A percentile compares a stretch with the other conserved stretches of the same genome.
These are phyloP conservation scores for Penicillium cinerascens DNA, from an alignment of 495 filamentous ascomycete genomes.

Conservation along the genomic window DNA sequence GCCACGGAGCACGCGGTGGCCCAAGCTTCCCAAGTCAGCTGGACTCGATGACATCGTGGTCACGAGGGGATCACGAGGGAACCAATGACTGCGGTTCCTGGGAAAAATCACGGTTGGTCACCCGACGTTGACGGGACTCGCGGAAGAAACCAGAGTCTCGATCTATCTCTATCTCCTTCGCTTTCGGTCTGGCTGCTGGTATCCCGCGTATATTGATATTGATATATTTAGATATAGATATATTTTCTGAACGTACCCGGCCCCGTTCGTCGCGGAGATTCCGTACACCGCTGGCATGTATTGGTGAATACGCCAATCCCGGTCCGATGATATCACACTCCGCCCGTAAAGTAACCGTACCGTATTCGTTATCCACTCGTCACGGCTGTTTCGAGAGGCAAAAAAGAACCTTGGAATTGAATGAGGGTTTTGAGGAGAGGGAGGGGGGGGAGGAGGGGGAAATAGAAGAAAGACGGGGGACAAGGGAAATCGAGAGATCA, in stretches of 20 bases:
- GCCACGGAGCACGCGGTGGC: neutral
- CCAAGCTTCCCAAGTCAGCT: conserved; percentile 28
- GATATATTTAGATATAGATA: too few relatives aligned
- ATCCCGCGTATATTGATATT: neutral
- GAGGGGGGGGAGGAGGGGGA: neutral
- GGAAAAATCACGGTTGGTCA: conserved; percentile 20
- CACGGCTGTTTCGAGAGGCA: neutral
- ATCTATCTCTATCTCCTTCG: neutral
- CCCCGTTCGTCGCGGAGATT: neutral
- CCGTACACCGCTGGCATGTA: neutral
- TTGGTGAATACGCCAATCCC: neutral
- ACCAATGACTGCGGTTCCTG: conserved; percentile 19
- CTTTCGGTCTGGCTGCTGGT: neutral
- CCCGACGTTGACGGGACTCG: conserved; percentile 15
- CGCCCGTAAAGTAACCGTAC: neutral
- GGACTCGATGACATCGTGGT: conserved; percentile 25
- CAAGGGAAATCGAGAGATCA: conserved; percentile 4
- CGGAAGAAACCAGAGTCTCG: conserved; percentile 14
- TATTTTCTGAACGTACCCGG: too few relatives aligned
- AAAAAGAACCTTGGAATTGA: neutral
- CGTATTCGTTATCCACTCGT: conserved; percentile 4
- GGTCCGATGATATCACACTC: conserved; percentile 5
- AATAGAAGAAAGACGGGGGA: neutral
- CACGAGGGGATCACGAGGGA: conserved; percentile 11
- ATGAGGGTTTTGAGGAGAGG: neutral